Evolutionary conservation across 2,329 filamentous ascomycete genomes (phyloP), one percentile per base, ranked within the genome.

Genomic region (Aschersonia sp.): DNA sequence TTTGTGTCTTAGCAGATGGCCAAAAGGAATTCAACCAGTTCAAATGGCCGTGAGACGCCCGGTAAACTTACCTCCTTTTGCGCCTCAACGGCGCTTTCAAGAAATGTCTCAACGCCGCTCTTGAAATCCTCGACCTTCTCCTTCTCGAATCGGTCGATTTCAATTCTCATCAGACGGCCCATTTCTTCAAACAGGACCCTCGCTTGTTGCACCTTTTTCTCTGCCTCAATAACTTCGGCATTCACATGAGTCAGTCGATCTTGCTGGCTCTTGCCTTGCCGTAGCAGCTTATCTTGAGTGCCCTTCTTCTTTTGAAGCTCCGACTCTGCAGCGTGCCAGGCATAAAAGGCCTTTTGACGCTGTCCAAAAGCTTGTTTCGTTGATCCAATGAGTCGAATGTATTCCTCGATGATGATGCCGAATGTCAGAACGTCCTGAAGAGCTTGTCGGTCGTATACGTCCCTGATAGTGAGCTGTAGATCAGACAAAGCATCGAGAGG

Each of bases 51-150:
- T 20, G 20, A 20, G 20, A 20, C 20, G 20, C 20, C 20, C 20
- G 20, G n/a, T 2, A 3, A 42, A 42, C 78, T 65, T 63, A 92
- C 91, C 82, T 98, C 92, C 68, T 98, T 98, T 70, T 98, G 92
- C 48, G 91, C 92, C 67, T 98, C 92, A 4, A 98, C 89, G 3
- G 92, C 88, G 59, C 92, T 89, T 71, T 98, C 92, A 57, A 98
- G 67, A 67, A 95, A 98, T 1, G 92, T 98, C 70, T 98, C 92
- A 2, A 98, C 89, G 0, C 89, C 91, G 52, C 85, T 92, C 73
- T 98, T 98, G 66, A 98, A 98, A 62, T 98, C 92, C 62, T 98
- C 92, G 3, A 98, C 92, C 72, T 98, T 98, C 67, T 98, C 92
- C 57, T 78, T 79, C 69, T 98, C 92, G 59, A 98, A 98, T 20